These are phyloP conservation scores for Pseudonitzschia pungens DNA, from an alignment of 108 stramenopile species.

Conservation along the genomic window DNA sequence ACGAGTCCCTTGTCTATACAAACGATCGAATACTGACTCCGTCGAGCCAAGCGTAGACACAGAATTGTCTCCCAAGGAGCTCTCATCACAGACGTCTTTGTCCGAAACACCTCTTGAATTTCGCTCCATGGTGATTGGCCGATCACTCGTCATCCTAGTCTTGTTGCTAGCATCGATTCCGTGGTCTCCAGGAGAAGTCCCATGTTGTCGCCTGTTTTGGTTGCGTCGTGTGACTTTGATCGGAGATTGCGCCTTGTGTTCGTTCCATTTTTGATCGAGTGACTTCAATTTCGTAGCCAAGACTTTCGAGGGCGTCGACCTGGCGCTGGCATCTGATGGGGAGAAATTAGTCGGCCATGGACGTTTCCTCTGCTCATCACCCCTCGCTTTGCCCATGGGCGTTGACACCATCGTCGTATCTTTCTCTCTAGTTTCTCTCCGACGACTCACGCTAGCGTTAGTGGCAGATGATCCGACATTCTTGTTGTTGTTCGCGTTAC, in stretches of 20 bases:
- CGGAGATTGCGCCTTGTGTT: slow-evolving; percentile 9
- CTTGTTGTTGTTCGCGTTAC: background rate
- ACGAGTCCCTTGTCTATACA: slow-evolving; percentile 13
- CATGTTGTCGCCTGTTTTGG: background rate
- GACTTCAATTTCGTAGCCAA: slow-evolving; percentile 13
- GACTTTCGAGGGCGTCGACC: slow-evolving; percentile 9
- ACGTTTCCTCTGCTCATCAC: background rate
- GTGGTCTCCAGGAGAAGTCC: background rate
- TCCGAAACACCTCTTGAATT: background rate
- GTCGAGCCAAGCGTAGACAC: slow-evolving; percentile 28
- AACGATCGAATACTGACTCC: slow-evolving; percentile 38
- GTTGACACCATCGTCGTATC: background rate
- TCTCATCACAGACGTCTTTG: background rate
- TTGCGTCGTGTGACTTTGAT: background rate
- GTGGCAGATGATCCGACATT: background rate
- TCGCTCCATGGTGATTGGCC: background rate
- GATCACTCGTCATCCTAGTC: background rate
- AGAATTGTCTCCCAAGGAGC: slow-evolving; percentile 19
- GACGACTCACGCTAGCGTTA: background rate
- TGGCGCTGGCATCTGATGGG: background rate
- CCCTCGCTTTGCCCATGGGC: background rate
- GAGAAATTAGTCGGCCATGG: background rate
- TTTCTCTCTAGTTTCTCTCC: background rate
- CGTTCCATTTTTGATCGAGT: slow-evolving; percentile 11
- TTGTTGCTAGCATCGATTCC: background rate